phyloP scores from a whole-genome alignment of 495 filamentous ascomycete species.

The Neurospora discreta region DNA sequence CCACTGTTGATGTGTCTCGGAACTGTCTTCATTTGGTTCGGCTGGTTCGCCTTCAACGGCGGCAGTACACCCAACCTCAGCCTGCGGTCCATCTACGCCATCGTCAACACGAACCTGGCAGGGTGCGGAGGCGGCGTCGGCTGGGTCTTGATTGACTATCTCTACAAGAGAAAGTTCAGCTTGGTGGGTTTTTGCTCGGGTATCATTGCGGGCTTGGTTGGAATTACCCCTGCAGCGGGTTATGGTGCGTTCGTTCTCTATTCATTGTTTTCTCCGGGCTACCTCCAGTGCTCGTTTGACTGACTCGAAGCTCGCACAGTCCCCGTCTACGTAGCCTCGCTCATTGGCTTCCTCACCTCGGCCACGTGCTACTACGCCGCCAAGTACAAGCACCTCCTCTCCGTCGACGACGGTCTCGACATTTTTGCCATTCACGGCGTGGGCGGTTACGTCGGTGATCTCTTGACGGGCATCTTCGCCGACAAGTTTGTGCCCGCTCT shows the following conservation, averaged over 20 bases:
- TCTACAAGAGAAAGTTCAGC: conserved; percentile 76
- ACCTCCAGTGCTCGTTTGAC: not conserved
- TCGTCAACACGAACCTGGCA: conserved; percentile 85
- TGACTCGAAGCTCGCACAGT: conserved; percentile 41
- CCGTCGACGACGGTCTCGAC: conserved; percentile 67
- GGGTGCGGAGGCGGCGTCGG: conserved; percentile 69
- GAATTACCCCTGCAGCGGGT: conserved; percentile 73
- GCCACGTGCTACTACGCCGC: conserved; percentile 78
- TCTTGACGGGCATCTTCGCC: conserved; percentile 70
- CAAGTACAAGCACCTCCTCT: conserved; percentile 71
- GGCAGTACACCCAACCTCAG: conserved; percentile 84
- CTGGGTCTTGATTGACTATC: conserved; percentile 84
- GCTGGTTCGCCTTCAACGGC: conserved; percentile 96
- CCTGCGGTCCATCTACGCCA: conserved; percentile 79
- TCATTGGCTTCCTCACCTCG: conserved; percentile 71
- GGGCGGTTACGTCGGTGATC: conserved; percentile 65
- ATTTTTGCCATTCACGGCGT: conserved; percentile 74
- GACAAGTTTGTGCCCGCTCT: conserved; percentile 48
- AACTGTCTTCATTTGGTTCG: conserved; percentile 91
- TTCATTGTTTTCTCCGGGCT: not conserved
- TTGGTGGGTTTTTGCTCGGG: conserved; percentile 97
- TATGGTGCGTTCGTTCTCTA: conserved; percentile 6
- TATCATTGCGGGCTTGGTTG: conserved; percentile 74
- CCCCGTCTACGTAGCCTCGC: conserved; percentile 65
- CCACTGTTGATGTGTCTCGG: conserved; percentile 89